Evolutionary conservation across 2,329 filamentous ascomycete genomes (phyloP).

Genomic region (Diaporthe vaccinii): DNA sequence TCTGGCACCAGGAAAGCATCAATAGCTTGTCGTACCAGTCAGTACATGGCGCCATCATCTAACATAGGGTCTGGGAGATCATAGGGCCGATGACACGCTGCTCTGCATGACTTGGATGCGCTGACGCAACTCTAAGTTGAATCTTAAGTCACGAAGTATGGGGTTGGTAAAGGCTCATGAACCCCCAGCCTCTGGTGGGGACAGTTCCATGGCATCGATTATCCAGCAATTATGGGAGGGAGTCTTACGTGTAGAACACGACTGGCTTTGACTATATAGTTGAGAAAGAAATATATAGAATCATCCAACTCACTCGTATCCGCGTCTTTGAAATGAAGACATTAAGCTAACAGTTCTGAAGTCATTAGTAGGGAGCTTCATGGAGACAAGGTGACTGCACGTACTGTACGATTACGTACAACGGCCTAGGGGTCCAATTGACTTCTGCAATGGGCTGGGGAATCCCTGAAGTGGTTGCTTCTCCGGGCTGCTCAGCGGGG

Average conservation of each 20-base stretch:
- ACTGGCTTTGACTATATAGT: no score
- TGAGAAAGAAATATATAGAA: no score
- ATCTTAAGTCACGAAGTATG: neutral
- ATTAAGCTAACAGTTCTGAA: neutral
- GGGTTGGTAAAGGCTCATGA: neutral
- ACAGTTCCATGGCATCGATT: no score
- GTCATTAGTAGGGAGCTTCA: neutral
- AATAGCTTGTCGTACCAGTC: neutral
- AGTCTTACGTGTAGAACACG: no score
- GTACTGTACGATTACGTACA: slow-evolving; percentile 25
- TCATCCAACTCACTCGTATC: no score
- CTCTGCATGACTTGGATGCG: neutral
- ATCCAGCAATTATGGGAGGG: no score
- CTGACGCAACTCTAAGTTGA: neutral
- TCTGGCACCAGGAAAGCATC: neutral
- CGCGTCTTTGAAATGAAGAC: no score
- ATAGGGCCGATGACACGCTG: neutral
- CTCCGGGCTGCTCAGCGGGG: slow-evolving; percentile 14
- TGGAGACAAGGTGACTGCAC: neutral
- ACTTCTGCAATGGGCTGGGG: slow-evolving; percentile 24
- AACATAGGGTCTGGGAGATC: neutral
- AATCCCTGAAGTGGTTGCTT: slow-evolving; percentile 22
- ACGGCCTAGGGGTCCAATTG: slow-evolving; percentile 8
- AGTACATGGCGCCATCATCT: neutral
- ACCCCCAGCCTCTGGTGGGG: neutral